Base-by-base conservation (phyloP, 495 filamentous ascomycete genomes). In the Staphylotrichum longicolle region DNA sequence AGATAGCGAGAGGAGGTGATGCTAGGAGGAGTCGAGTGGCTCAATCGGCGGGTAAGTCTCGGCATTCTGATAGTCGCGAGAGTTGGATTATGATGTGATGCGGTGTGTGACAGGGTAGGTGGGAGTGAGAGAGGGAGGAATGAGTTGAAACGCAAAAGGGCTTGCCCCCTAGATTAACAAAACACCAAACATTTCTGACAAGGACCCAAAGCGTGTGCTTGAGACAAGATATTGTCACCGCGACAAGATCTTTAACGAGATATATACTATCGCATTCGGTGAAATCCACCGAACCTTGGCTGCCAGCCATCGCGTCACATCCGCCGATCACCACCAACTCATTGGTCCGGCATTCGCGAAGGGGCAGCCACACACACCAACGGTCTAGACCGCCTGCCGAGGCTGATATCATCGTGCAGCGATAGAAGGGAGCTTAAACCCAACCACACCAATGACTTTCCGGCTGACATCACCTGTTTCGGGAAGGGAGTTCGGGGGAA, bases 321-420 rank as follows among this genome's bases (percentile, higher is more conserved):
- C n/a, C 45, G 45, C n/a, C 45, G 45, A 47, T 47, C 45, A 47
- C 15, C 7, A 27, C 6, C n/a, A 47, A 47, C 3, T 27, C 45
- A 47, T 47, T 47, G 45, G 45, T 8, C n/a, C 45, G 2, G 12
- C 3, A 11, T 42, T 42, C 9, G 40, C 7, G 40, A 42, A 42
- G 5, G 9, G 40, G 7, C 37, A 6, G 20, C 20, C 20, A 27
- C 20, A 32, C 30, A 33, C 20, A 27, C 27, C 47, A 49, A 33
- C 27, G 47, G 47, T 49, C 47, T 49, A 12, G 47, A 33, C 32
- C 47, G 12, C 8, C 46, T 5, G 3, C 7, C 27, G 27, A 49
- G 30, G n/a, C 54, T 56, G 54, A 56, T 45, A 44, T 56, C 54
- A 56, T 56, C 12, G 33, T 41, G 52, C 52, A 54, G 33, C 4